phyloP scores from a whole-genome alignment of 2,329 filamentous ascomycete species.

The Didymella glomerata region DNA sequence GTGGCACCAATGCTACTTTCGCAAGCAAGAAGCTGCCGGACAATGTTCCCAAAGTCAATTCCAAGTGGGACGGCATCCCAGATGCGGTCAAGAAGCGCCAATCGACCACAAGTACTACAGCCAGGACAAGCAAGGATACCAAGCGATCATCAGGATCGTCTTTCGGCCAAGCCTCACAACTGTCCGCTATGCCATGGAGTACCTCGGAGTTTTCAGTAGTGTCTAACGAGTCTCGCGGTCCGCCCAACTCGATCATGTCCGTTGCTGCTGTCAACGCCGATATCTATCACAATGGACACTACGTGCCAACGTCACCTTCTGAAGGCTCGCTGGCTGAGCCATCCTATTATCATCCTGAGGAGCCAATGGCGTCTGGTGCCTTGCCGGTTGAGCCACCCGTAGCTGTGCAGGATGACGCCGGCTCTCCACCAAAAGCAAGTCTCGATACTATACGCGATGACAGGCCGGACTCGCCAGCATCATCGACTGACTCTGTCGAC shows the following conservation, averaged over 20 bases:
- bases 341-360: constrained; percentile 40
- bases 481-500: constrained; percentile 31
- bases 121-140: constrained; percentile 24
- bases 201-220: constrained; percentile 35
- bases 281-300: constrained; percentile 18
- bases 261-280: constrained; percentile 21
- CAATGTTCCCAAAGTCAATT: constrained; percentile 62
- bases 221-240: constrained; percentile 38
- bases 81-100: constrained; percentile 47
- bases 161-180: constrained; percentile 23
- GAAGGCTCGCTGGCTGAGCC: constrained; percentile 38
- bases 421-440: constrained; percentile 17
- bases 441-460: constrained; percentile 21
- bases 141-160: constrained; percentile 31
- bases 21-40: constrained; percentile 57
- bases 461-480: constrained; percentile 35
- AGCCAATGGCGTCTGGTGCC: constrained; percentile 27
- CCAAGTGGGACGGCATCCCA: constrained; percentile 63
- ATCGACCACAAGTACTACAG: constrained; percentile 21
- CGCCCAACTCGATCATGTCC: constrained; percentile 44
- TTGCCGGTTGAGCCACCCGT: constrained; percentile 18
- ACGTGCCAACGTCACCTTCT: constrained; percentile 30
- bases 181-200: constrained; percentile 21
- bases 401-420: constrained; percentile 8
- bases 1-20: constrained; percentile 33